Evolutionary conservation across 768 basidiomycete species (phyloP), one percentile per base, ranked within the genome.

Genomic region (Royoungia palumana): DNA sequence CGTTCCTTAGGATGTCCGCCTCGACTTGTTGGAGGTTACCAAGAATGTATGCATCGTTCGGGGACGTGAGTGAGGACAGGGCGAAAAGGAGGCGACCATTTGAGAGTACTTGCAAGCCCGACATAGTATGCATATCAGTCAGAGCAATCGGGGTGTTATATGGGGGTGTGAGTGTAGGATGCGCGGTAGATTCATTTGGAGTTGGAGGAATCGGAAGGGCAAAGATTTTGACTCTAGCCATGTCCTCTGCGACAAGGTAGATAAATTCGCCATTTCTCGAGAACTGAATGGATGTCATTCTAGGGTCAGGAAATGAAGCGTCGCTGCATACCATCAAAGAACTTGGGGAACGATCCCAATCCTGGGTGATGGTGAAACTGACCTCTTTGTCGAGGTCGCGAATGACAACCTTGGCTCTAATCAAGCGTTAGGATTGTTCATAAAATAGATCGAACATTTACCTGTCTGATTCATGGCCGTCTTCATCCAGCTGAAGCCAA

Each of bases 401-500:
- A 9, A 93, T 77, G 36, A 92, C 81, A 40, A 94, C 76, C 63
- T 89, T 87, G 8, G 80, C 78, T 52, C 89, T 89, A 54, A 35
- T 47, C 21, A 19, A 16, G 11, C 11, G 20, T 55, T 27, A 55
- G 24, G 11, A 43, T 35, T 22, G 22, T 9, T 5, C 3, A 8
- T 24, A 2, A 35, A 25, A 21, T 40, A 35, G 47, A n/a, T n/a
- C n/a, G n/a, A n/a, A n/a, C n/a, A n/a, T 63, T 36, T 50, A 82
- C 83, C 87, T 80, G 68, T 95, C 94, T 44, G 86, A 77, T 68
- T 97, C 94, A 57, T 94, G 87, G 2, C 94, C 94, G 57, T 97
- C 92, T 61, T 87, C 65, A 44, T 85, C 82, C 53, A 94, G 78
- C 65, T 97, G 89, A 34, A 90, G 69, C 94, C 94, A 98, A 1